Base-by-base conservation (phyloP, 306 rosid genomes). In the Acacia confusa region DNA sequence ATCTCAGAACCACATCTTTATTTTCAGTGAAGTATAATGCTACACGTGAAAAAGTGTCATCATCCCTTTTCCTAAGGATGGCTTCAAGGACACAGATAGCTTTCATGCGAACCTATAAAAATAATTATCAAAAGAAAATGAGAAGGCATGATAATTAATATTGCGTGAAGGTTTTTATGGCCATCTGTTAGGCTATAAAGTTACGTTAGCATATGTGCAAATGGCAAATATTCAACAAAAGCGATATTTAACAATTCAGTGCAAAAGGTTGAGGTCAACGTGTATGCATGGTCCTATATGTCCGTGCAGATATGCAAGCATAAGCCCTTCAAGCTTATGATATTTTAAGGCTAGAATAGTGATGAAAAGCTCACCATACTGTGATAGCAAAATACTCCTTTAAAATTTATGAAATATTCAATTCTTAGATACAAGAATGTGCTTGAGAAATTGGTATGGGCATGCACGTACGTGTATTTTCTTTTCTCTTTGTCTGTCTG, bases 21-120 rank as follows among this genome's bases (percentile, higher is more conserved):
- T 92, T 92, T 82, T 93, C 94, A 68, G 87, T 68, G 72, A 92
- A 96, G 85, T 96, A 93, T 53, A 94, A 86, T 84, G 86, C 90
- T 69, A 96, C 82, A 12, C 2, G 72, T 24, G 92, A 85, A 86
- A 93, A 91, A 76, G 86, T 89, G 13, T 88, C 97, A 50, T 88
- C 94, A 63, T 90, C 98, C 85, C 84, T 88, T 87, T 80, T 93
- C 84, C 99, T 89, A 58, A 96, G 84, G 76, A 96, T 88, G 82
- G 99, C 68, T 79, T 96, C 99, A 43, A 96, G 98, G 77, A 93
- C 91, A 81, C 99, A 96, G 60, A 90, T 87, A 83, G 99, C 97
- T 93, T 96, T 96, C 98, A 93, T 92, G 83, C 98, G 99, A 78
- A 92, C 97, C 99, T 96, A 93, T 75, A 79, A 81, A 84, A 7